Evolutionary conservation across 495 filamentous ascomycete genomes (phyloP).

Genomic region (Penicillium simplicissimum): DNA sequence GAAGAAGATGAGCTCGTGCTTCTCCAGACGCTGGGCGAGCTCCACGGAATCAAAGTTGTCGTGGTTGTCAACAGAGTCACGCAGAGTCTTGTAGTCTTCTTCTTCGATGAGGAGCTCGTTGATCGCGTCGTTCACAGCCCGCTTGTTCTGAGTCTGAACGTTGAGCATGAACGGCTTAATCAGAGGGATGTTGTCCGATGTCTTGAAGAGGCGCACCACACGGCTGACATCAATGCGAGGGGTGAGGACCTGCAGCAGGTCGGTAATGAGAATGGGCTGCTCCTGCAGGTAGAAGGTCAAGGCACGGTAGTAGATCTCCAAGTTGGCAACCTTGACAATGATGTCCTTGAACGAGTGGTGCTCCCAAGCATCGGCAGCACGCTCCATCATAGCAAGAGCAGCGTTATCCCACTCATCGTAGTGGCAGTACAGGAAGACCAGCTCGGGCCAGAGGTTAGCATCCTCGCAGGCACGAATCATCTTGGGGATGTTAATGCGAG

Average conservation of each 20-base stretch:
- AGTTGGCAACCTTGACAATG: conserved; percentile 94
- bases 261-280: conserved; percentile 91
- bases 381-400: conserved; percentile 98
- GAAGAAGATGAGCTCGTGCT: conserved; percentile 98
- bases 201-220: conserved; percentile 96
- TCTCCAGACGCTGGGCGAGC: conserved; percentile 91
- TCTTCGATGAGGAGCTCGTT: conserved; percentile 98
- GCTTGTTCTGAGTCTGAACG: conserved; percentile 97
- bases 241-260: conserved; percentile 89
- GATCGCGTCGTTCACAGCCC: conserved; percentile 95
- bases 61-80: conserved; percentile 96
- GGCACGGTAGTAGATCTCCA: conserved; percentile 98
- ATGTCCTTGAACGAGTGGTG: conserved; percentile 99
- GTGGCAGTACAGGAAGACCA: conserved; percentile 98
- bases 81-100: conserved; percentile 97
- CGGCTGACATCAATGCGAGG: conserved; percentile 96
- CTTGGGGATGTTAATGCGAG: conserved; percentile 97
- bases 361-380: conserved; percentile 97
- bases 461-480: conserved; percentile 95
- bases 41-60: conserved; percentile 98
- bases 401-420: conserved; percentile 99
- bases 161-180: conserved; percentile 99
- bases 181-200: conserved; percentile 95
- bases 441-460: conserved; percentile 93
- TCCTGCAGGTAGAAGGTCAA: conserved; percentile 98